These are phyloP conservation scores for Eremothecium gossypii DNA, from an alignment of 1,139 yeast species.

Conservation along the genomic window DNA sequence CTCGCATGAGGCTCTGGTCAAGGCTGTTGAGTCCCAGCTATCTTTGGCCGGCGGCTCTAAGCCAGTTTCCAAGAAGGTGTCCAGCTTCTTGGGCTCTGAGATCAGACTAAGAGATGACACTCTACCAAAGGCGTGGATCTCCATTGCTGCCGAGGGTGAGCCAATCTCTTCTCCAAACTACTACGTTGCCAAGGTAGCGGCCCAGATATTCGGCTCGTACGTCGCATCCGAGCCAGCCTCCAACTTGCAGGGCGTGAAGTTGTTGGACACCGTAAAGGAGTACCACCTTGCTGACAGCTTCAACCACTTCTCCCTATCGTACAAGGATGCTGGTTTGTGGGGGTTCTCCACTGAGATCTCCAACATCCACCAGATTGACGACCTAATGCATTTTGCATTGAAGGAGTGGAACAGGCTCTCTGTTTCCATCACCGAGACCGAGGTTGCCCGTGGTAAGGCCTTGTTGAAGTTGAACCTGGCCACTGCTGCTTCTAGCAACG, in stretches of 20 bases:
- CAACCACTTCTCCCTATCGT: slow-evolving; percentile 62
- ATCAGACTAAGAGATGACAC: slow-evolving; percentile 84
- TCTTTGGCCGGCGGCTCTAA: slow-evolving; percentile 44
- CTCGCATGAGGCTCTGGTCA: slow-evolving; percentile 58
- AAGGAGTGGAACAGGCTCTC: slow-evolving; percentile 84
- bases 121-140: slow-evolving; percentile 66
- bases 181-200: slow-evolving; percentile 64
- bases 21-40: slow-evolving; percentile 46
- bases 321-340: slow-evolving; percentile 75
- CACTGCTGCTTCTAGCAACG: slow-evolving; percentile 40
- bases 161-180: slow-evolving; percentile 51
- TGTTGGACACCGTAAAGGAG: slow-evolving; percentile 64
- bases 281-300: slow-evolving; percentile 64
- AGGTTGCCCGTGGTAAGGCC: slow-evolving; percentile 70
- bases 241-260: slow-evolving; percentile 72
- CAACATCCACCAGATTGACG: slow-evolving; percentile 54
- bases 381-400: slow-evolving; percentile 65
- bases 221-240: slow-evolving; percentile 45
- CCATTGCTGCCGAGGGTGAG: slow-evolving; percentile 70
- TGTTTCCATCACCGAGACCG: slow-evolving; percentile 63
- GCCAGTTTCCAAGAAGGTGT: slow-evolving; percentile 35
- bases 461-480: slow-evolving; percentile 52
- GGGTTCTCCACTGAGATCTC: slow-evolving; percentile 64
- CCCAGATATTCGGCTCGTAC: slow-evolving; percentile 58
- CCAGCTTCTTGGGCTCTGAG: slow-evolving; percentile 73